Conservation (phyloP, 345 rosid genomes). For the Litchi chinensis region DNA sequence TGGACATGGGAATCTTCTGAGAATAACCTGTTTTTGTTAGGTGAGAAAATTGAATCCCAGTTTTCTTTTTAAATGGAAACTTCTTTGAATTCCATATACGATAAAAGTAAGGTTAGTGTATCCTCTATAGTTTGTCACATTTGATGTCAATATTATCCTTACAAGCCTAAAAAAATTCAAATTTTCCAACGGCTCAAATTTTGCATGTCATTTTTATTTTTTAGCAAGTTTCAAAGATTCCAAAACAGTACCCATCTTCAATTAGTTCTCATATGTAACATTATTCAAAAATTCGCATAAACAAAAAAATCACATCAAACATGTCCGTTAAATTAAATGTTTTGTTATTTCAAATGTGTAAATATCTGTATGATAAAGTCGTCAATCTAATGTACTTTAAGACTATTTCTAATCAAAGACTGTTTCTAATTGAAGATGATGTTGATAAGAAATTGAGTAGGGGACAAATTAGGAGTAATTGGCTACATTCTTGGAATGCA, state of each 20-base stretch:
- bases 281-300: no score
- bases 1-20: conserved; percentile 1
- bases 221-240: neutral
- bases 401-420: neutral
- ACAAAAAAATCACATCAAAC: neutral
- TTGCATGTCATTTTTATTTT: neutral
- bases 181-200: conserved; percentile 15
- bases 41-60: neutral
- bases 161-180: neutral
- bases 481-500: no score
- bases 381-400: no score
- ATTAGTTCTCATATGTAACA: neutral
- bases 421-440: neutral
- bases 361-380: neutral
- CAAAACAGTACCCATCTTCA: neutral
- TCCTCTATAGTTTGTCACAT: neutral
- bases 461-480: no score
- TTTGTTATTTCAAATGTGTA: no score
- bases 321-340: neutral
- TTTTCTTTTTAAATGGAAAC: neutral
- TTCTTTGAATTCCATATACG: neutral
- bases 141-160: neutral
- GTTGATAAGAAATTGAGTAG: no score
- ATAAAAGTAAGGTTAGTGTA: neutral
- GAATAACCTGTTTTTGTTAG: neutral